Conservation (phyloP, 106 monocot genomes). For the Acorus calamus region DNA sequence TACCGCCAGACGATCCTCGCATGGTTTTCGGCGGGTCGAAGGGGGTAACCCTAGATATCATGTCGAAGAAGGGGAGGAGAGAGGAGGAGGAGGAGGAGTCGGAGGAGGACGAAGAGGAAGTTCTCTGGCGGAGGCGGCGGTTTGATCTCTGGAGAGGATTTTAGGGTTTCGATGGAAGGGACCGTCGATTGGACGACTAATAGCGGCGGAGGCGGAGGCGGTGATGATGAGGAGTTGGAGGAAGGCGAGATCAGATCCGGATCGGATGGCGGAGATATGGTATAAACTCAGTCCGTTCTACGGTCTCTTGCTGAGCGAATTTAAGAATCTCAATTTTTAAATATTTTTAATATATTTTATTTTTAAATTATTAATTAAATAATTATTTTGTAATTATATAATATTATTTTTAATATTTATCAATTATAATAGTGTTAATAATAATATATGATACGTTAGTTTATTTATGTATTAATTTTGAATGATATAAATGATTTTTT, state of each 20-base stretch:
- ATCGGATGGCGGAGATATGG: not conserved
- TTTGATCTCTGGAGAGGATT: slow-evolving; percentile 47
- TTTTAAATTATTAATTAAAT: too few relatives aligned
- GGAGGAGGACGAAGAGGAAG: slow-evolving; percentile 8
- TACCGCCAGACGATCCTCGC: too few relatives aligned
- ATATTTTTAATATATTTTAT: too few relatives aligned
- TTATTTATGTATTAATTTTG: too few relatives aligned
- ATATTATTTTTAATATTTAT: too few relatives aligned
- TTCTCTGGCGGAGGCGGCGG: slow-evolving; percentile 38
- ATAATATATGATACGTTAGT: too few relatives aligned
- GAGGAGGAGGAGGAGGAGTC: not conserved
- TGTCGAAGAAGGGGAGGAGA: slow-evolving; percentile 13
- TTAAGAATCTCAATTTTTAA: too few relatives aligned
- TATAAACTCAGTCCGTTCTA: too few relatives aligned
- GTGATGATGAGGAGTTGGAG: not conserved
- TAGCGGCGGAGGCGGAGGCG: not conserved
- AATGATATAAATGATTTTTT: too few relatives aligned
- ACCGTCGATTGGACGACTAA: slow-evolving; percentile 30
- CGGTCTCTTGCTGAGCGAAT: too few relatives aligned
- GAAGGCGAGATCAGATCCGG: not conserved
- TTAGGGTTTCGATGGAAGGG: slow-evolving; percentile 15
- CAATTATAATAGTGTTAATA: too few relatives aligned
- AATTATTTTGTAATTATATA: too few relatives aligned
- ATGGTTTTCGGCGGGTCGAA: slow-evolving; percentile 14
- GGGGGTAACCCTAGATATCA: slow-evolving; percentile 9